These are phyloP conservation scores for Wickerhamia fluorescens DNA, from an alignment of 805 yeast species.

Conservation along the genomic window DNA sequence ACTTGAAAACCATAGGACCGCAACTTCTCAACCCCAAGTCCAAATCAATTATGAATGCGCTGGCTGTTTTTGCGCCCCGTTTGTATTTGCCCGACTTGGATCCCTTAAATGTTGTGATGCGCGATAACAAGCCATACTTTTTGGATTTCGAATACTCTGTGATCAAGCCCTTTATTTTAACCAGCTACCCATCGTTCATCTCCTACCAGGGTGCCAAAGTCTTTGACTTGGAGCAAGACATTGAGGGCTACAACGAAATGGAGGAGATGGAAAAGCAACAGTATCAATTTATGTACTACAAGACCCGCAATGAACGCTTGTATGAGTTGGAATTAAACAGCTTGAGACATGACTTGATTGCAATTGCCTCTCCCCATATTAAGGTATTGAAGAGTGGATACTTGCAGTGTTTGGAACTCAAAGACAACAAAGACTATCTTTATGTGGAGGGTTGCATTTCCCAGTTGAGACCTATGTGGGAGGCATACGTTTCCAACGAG, in stretches of 20 bases:
- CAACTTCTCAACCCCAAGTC: conserved; percentile 49
- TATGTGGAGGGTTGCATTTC: conserved; percentile 60
- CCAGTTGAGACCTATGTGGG: conserved; percentile 66
- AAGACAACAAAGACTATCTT: conserved; percentile 51
- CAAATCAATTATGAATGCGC: conserved; percentile 52
- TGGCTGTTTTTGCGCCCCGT: conserved; percentile 63
- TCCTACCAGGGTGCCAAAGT: conserved; percentile 86
- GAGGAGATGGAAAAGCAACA: conserved; percentile 71
- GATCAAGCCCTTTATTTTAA: conserved; percentile 76
- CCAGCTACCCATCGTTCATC: conserved; percentile 75
- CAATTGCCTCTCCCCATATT: conserved; percentile 77
- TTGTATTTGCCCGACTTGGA: conserved; percentile 78
- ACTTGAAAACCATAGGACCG: conserved; percentile 50
- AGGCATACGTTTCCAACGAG: conserved; percentile 50
- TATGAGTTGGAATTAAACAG: conserved; percentile 78
- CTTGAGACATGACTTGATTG: conserved; percentile 58
- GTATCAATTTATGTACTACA: conserved; percentile 76
- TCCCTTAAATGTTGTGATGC: conserved; percentile 73
- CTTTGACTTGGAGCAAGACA: conserved; percentile 65
- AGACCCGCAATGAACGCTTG: conserved; percentile 84
- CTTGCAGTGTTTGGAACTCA: conserved; percentile 51
- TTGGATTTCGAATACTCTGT: conserved; percentile 79
- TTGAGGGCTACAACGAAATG: conserved; percentile 61
- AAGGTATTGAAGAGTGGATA: conserved; percentile 66
- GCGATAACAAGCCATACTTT: conserved; percentile 39